phyloP scores from a whole-genome alignment of 106 monocot species.

The Triglochin maritima region DNA sequence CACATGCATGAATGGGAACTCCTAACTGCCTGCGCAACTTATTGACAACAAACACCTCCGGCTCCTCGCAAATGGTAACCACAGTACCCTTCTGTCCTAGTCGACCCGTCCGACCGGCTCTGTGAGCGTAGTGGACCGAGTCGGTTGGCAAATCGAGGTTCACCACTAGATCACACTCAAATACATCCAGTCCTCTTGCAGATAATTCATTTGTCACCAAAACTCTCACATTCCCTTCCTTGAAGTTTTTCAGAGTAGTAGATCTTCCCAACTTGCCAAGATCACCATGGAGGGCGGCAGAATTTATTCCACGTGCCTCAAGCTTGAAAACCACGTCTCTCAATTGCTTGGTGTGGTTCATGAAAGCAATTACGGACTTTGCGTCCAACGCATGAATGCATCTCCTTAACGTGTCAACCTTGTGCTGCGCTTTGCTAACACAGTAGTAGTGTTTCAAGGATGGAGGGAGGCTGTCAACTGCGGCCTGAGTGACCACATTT shows the following conservation, averaged over 20 bases:
- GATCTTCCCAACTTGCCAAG: constrained; percentile 76
- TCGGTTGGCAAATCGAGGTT: constrained; percentile 93
- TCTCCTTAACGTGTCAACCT: constrained; percentile 81
- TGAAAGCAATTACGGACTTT: constrained; percentile 66
- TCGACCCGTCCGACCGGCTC: constrained; percentile 82
- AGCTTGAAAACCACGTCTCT: constrained; percentile 92
- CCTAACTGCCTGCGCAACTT: constrained; percentile 69
- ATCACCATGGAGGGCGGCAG: constrained; percentile 87
- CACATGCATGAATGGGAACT: constrained; percentile 43
- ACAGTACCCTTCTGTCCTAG: constrained; percentile 83
- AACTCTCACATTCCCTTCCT: constrained; percentile 68
- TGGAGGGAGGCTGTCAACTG: constrained; percentile 77
- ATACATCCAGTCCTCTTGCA: constrained; percentile 87
- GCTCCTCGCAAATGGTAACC: constrained; percentile 67
- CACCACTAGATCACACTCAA: constrained; percentile 88
- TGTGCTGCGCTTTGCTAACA: constrained; percentile 60
- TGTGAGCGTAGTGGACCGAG: constrained; percentile 88
- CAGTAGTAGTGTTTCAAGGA: constrained; percentile 82
- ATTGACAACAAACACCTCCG: constrained; percentile 77
- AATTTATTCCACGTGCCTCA: constrained; percentile 78
- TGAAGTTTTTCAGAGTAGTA: constrained; percentile 76
- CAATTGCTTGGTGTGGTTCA: constrained; percentile 80
- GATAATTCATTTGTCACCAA: constrained; percentile 91
- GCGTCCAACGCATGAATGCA: constrained; percentile 85
- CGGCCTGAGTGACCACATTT: constrained; percentile 47